Conservation (phyloP, 345 rosid species). For the Trapa bicornis region DNA sequence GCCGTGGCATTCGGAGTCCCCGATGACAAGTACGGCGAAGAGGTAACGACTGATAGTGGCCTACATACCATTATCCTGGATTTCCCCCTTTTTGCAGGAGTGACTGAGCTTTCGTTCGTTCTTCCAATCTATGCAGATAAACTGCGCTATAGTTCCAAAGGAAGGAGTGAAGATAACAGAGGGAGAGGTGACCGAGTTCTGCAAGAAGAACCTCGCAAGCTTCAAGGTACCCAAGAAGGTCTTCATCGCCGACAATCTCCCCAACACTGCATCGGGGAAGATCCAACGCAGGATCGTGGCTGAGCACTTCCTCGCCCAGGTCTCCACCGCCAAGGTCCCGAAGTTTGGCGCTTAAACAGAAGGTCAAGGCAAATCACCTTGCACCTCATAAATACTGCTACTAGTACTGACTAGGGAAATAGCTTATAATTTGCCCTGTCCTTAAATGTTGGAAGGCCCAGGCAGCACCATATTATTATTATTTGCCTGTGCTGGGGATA, state of each 20-base stretch:
- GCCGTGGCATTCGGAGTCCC: conserved; percentile 88
- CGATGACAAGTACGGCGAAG: conserved; percentile 93
- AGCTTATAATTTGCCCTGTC: not conserved
- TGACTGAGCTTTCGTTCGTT: too few relatives aligned
- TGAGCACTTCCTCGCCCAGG: conserved; percentile 47
- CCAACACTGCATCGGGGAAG: conserved; percentile 55
- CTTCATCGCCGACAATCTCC: conserved; percentile 38
- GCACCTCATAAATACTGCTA: not conserved
- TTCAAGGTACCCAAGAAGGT: conserved; percentile 79
- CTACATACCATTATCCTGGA: too few relatives aligned
- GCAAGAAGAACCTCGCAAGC: conserved; percentile 70
- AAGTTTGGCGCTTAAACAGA: conserved; percentile 14
- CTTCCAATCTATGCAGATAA: too few relatives aligned
- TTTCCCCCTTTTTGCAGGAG: too few relatives aligned
- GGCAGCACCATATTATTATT: too few relatives aligned
- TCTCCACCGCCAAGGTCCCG: conserved; percentile 18
- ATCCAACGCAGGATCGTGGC: conserved; percentile 57
- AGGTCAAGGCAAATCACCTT: not conserved
- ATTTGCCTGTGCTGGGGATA: not conserved
- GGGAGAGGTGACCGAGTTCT: conserved; percentile 42
- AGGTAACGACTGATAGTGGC: conserved; percentile 27
- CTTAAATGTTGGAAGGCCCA: not conserved
- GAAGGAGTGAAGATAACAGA: conserved; percentile 46
- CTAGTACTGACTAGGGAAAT: not conserved
- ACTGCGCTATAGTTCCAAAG: conserved; percentile 10